Evolutionary conservation across 768 basidiomycete genomes (phyloP), one percentile per base, ranked within the genome.

Genomic region (Hysterangium stoloniferum): DNA sequence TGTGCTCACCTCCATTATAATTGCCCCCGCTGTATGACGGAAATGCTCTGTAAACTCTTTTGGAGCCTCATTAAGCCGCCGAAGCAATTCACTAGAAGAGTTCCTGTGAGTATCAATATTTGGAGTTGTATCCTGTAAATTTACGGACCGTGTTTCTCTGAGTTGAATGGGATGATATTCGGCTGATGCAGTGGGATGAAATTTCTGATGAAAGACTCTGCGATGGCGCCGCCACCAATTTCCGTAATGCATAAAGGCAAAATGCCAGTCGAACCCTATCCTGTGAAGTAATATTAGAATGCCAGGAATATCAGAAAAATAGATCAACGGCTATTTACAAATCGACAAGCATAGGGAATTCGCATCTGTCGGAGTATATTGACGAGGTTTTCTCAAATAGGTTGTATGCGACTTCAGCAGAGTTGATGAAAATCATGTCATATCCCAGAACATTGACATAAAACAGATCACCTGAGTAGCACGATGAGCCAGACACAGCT

Each of bases 51-150:
- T 15, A 13, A 78, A 65, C 24, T 71, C 59, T 8, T 72, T 60
- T 4, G 69, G 75, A 4, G 67, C 62, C 20, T 71, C 59, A 22
- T 76, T 57, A 8, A 79, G 64, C 11, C 66, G 64, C 37, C 70
- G 69, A 50, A 78, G 66, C 4, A 79, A 67, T 3, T 62, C 56
- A 45, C 44, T 25, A 17, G 11, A 34, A n/a, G n/a, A n/a, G n/a
- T n/a, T n/a, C n/a, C 46, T 29, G 8, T 40, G 45, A 54, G n/a
- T 47, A 46, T 9, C 28, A 20, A 24, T 33, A 35, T 20, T n/a
- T 49, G 7, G 54, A 53, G 11, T 52, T 25, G 34, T 34, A 34
- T 50, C 54, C 13, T 43, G 41, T 25, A 51, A 33, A 35, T 54
- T 56, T 12, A 52, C 55, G 12, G 6, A n/a, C n/a, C 35, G 7